Evolutionary conservation across 352 stramenopile genomes (phyloP).

Genomic region (Phytophthora pisi): DNA sequence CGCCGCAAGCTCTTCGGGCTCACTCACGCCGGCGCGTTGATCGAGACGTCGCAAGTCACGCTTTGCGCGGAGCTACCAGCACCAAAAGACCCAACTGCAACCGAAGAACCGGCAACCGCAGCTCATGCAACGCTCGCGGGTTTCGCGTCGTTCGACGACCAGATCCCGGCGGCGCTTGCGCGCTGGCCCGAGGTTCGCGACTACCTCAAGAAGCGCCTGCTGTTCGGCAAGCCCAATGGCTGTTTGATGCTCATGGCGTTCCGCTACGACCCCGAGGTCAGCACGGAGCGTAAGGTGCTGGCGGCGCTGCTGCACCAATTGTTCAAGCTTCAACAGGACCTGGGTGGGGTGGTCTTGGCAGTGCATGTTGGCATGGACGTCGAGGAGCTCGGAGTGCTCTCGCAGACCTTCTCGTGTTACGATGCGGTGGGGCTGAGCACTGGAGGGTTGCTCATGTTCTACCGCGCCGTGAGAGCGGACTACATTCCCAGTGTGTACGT

Average conservation of each 20-base stretch:
- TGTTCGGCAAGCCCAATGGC: constrained; percentile 52
- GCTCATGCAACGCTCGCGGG: constrained; percentile 33
- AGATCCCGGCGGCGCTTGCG: constrained; percentile 46
- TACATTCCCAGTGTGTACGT: constrained; percentile 52
- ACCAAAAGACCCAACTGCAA: background rate
- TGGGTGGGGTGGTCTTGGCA: constrained; percentile 59
- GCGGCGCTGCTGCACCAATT: constrained; percentile 43
- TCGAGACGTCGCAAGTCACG: constrained; percentile 65
- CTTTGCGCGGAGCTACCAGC: constrained; percentile 40
- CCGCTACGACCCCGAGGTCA: constrained; percentile 36
- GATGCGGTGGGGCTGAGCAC: constrained; percentile 52
- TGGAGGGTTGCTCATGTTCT: constrained; percentile 63
- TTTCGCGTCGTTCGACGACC: constrained; percentile 73
- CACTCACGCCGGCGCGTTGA: constrained; percentile 58
- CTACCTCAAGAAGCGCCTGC: constrained; percentile 68
- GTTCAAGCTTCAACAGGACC: constrained; percentile 41
- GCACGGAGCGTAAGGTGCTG: constrained; percentile 34
- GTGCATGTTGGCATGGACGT: constrained; percentile 58
- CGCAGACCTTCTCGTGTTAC: constrained; percentile 62
- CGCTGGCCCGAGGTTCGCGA: constrained; percentile 66
- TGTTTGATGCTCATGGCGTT: constrained; percentile 64
- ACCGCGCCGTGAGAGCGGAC: constrained; percentile 53
- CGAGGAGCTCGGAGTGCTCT: constrained; percentile 62
- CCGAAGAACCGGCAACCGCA: background rate
- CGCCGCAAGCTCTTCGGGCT: constrained; percentile 67